Conservation (phyloP, 306 rosid species). For the Prunus davidiana region DNA sequence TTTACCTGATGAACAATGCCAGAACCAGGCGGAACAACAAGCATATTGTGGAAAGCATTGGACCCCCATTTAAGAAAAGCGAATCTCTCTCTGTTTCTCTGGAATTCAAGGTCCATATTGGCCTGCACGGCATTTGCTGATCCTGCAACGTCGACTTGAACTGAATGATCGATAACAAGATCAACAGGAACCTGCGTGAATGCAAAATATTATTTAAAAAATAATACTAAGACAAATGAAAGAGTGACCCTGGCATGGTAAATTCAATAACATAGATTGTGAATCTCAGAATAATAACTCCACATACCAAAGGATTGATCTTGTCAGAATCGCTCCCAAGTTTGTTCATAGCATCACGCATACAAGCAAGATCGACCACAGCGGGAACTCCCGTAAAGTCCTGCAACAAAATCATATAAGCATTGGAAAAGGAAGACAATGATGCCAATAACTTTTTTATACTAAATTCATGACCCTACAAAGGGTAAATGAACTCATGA, state of each 20-base stretch:
- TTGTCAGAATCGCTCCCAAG: conserved; percentile 89
- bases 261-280: neutral
- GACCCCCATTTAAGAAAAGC: conserved; percentile 97
- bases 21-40: conserved; percentile 96
- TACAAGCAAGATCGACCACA: conserved; percentile 89
- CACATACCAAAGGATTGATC: conserved; percentile 83
- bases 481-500: neutral
- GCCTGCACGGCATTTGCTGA: conserved; percentile 87
- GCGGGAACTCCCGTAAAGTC: conserved; percentile 96
- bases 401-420: conserved; percentile 32
- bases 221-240: conserved; percentile 17
- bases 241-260: neutral
- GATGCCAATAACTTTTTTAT: neutral
- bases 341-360: conserved; percentile 96
- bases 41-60: conserved; percentile 81
- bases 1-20: conserved; percentile 93
- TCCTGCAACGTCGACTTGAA: conserved; percentile 87
- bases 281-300: conserved; percentile 3
- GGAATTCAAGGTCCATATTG: conserved; percentile 89
- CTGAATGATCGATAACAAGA: conserved; percentile 92
- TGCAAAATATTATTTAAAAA: neutral
- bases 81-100: conserved; percentile 89
- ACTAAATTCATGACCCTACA: conserved; percentile 6
- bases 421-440: conserved; percentile 8
- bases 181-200: conserved; percentile 82